Evolutionary conservation across 257 asterid species (phyloP), one percentile per base, ranked within the genome.

Genomic region (Plectranthus barbatus): DNA sequence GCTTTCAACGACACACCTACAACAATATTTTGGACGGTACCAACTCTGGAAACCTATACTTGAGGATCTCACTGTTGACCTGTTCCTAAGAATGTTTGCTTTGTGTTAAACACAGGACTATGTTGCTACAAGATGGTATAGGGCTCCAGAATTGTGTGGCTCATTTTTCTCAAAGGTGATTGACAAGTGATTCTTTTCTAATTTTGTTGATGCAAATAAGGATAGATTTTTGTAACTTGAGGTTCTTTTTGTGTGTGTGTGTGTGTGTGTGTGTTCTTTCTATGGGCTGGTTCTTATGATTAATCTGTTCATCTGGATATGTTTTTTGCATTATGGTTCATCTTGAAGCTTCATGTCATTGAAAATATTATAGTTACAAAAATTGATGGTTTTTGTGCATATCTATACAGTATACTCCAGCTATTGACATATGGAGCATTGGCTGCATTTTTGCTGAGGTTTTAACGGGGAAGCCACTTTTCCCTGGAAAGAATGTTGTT

Each of bases 381-480:
- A 60, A 44, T 34, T 67, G 60, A 44, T 62, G 40, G 58, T 51
- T 19, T 67, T 50, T 20, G 5, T 40, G 40, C 54, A 57, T 69
- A 13, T 56, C 42, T 57, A 7, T 80, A 70, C 88, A 90, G 97
- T 90, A 90, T 80, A 90, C 97, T 47, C 88, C 97, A 31, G 97
- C 97, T 46, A 90, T 90, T 68, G 97, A 90, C 74, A 79, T 90
- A 61, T 90, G 97, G 97, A 87, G 97, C 68, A 87, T 90, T 51
- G 96, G 97, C 65, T 90, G 96, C 80, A 90, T 90, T 62, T 87
- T 90, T 61, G 97, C 97, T 14, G 97, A 90, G 80, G 96, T 87
- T 68, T 70, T 90, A 68, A 85, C 84, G 1, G 97, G 95, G 77
- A 87, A 78, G 71, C 97, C 96, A 7, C 79, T 90, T 33, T 90